A percentile compares a stretch with the other conserved stretches of the same genome.
phyloP scores from a whole-genome alignment of 202 grass and related monocot genomes.

The Eragrostis tef region DNA sequence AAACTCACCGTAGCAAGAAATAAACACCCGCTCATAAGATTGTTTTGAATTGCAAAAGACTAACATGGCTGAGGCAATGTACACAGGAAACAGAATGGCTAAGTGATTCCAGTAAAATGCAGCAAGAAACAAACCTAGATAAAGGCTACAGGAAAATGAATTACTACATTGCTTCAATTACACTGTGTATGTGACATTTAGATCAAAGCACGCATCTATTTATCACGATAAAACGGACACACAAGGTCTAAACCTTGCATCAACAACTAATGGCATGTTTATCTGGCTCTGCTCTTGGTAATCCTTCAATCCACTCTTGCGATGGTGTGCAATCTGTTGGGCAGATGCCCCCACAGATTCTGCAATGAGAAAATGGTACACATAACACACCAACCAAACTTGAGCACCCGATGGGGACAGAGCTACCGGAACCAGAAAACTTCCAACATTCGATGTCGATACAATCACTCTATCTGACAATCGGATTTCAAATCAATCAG shows the following conservation, averaged over 20 bases:
- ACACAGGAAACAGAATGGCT: not conserved
- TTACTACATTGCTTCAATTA: slow-evolving; percentile 11
- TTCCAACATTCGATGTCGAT: slow-evolving; percentile 35
- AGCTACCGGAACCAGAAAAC: slow-evolving; percentile 46
- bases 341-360: slow-evolving; percentile 9
- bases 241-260: slow-evolving; percentile 44
- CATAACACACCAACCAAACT: slow-evolving; percentile 1
- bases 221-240: slow-evolving; percentile 32
- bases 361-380: slow-evolving; percentile 8
- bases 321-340: slow-evolving; percentile 2
- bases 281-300: slow-evolving; percentile 33
- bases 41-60: not conserved
- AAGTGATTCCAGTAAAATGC: not conserved
- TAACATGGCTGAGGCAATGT: not conserved
- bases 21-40: not conserved
- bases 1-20: not conserved
- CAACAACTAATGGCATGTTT: slow-evolving; percentile 36
- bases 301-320: slow-evolving; percentile 28
- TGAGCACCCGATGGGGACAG: slow-evolving; percentile 37
- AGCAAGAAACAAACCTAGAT: slow-evolving; percentile 21
- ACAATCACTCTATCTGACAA: slow-evolving; percentile 52
- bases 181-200: slow-evolving; percentile 28
- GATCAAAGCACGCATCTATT: slow-evolving; percentile 45
- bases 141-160: slow-evolving; percentile 24
- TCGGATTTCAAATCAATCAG: slow-evolving; percentile 48